Evolutionary conservation across 768 basidiomycete species (phyloP).

Genomic region (Coprinopsis strossmayeri): DNA sequence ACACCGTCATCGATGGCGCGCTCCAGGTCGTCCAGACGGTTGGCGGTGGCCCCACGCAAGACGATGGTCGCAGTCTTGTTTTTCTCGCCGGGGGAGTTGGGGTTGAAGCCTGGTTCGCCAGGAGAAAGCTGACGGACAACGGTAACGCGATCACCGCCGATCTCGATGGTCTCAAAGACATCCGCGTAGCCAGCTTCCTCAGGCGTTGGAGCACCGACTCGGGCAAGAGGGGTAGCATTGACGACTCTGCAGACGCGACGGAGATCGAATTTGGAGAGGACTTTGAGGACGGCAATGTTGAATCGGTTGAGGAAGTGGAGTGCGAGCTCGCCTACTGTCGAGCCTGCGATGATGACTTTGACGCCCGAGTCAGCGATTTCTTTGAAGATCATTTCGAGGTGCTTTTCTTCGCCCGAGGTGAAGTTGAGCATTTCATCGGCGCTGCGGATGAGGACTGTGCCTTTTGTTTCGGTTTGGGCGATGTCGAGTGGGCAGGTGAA

Average conservation of each 20-base stretch:
- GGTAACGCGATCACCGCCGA: constrained; percentile 97
- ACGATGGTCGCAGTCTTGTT: constrained; percentile 92
- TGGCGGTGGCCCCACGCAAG: constrained; percentile 89
- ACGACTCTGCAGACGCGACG: constrained; percentile 92
- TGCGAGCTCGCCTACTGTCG: constrained; percentile 90
- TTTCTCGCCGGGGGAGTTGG: constrained; percentile 50
- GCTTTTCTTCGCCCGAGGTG: constrained; percentile 92
- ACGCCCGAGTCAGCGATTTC: constrained; percentile 96
- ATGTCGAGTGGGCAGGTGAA: constrained; percentile 91
- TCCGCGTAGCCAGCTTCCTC: constrained; percentile 95
- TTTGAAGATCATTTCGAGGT: constrained; percentile 96
- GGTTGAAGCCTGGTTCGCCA: constrained; percentile 61
- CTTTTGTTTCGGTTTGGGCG: constrained; percentile 97
- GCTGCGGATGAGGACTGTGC: constrained; percentile 92
- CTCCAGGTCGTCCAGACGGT: constrained; percentile 93
- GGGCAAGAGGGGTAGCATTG: constrained; percentile 92
- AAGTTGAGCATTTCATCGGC: constrained; percentile 98
- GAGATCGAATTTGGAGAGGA: constrained; percentile 96
- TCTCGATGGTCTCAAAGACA: constrained; percentile 91
- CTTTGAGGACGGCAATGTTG: constrained; percentile 93
- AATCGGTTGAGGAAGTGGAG: constrained; percentile 94
- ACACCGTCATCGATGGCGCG: constrained; percentile 96
- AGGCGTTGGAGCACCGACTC: constrained; percentile 90
- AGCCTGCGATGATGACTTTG: constrained; percentile 89
- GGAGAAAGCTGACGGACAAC: constrained; percentile 79